Percentiles rank a stretch among this genome's conserved stretches.
phyloP scores from a whole-genome alignment of 371 early-diverging fungal genomes.

The Mortierella sp. region DNA sequence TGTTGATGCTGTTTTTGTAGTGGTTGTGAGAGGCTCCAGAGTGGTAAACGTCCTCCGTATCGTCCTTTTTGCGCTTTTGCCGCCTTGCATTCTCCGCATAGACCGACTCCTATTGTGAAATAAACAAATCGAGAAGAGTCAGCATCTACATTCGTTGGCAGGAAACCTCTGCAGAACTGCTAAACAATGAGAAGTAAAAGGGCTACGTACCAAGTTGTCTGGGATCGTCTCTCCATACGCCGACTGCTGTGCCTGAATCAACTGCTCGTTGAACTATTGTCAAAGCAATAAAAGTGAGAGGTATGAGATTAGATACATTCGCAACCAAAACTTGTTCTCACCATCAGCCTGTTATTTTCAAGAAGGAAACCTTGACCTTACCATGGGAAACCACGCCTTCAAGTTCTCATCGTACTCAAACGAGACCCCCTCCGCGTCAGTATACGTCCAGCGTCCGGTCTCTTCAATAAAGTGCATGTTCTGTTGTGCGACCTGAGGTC shows the following conservation, averaged over 20 bases:
- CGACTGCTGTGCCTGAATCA: constrained; percentile 86
- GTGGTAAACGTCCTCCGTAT: constrained; percentile 16
- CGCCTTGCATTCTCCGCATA: constrained; percentile 43
- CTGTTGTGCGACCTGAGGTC: constrained; percentile 43
- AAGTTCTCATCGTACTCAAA: constrained; percentile 88
- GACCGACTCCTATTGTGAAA: constrained; percentile 35
- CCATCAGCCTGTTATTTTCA: not conserved
- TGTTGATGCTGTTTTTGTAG: not conserved
- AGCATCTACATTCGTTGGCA: not conserved
- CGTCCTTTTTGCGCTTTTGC: constrained; percentile 42
- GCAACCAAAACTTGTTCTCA: not conserved
- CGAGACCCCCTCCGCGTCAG: constrained; percentile 79
- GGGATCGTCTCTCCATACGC: constrained; percentile 78
- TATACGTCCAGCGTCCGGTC: constrained; percentile 80
- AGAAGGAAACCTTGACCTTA: constrained; percentile 43
- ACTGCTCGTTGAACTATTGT: constrained; percentile 76
- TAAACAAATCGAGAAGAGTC: not conserved
- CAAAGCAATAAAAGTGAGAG: not conserved
- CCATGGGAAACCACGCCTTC: constrained; percentile 93
- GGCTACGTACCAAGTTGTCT: constrained; percentile 63
- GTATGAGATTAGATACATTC: not conserved
- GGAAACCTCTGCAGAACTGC: not conserved
- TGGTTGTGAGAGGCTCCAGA: not conserved
- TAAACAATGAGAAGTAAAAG: not conserved
- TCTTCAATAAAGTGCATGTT: constrained; percentile 74